These are phyloP conservation scores for Penicillium sp. DNA, from an alignment of 2,329 filamentous ascomycete genomes.

Conservation along the genomic window DNA sequence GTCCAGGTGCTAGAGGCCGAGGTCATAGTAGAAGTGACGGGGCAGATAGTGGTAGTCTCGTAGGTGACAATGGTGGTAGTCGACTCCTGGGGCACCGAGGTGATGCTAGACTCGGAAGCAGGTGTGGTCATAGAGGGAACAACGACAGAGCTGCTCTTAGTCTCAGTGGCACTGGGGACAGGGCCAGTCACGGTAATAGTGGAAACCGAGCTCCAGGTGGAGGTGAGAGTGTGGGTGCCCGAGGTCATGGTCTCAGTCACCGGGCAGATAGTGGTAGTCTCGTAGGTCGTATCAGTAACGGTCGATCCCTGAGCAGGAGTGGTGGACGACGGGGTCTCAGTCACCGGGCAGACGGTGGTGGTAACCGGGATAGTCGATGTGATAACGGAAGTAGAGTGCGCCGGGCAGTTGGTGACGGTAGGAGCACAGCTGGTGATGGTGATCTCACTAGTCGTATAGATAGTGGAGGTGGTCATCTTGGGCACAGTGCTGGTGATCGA, in stretches of 20 bases:
- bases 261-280: constrained; percentile 32
- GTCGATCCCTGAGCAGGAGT: constrained; percentile 14
- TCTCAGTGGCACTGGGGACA: constrained; percentile 32
- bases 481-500: constrained; percentile 16
- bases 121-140: not conserved
- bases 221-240: not conserved
- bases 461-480: constrained; percentile 34
- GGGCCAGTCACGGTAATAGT: not conserved
- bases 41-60: no score
- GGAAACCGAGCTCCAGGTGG: not conserved
- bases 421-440: constrained; percentile 41
- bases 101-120: not conserved
- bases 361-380: constrained; percentile 48
- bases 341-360: constrained; percentile 51
- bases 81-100: no score
- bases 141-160: constrained; percentile 39
- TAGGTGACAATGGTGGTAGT: no score
- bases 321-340: constrained; percentile 14
- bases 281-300: constrained; percentile 32
- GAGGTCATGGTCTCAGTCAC: not conserved
- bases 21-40: no score
- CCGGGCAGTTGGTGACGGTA: constrained; percentile 49
- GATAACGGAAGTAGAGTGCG: constrained; percentile 46
- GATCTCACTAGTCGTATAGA: constrained; percentile 34
- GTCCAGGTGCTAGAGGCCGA: no score